phyloP scores from a whole-genome alignment of 2,329 filamentous ascomycete species.

The Arachnomyces sp. region DNA sequence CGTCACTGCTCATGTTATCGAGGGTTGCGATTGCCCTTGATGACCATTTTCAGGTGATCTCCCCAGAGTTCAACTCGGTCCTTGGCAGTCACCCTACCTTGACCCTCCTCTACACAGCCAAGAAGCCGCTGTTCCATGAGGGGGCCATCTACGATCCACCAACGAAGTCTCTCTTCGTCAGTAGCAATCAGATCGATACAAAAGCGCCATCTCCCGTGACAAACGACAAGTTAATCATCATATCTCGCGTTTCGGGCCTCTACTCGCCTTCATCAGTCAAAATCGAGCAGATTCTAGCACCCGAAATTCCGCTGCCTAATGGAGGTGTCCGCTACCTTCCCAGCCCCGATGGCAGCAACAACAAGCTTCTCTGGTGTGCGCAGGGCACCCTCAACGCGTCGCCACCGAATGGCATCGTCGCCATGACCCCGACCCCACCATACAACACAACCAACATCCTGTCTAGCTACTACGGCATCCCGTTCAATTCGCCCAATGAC shows the following conservation, averaged over 20 bases:
- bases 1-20: too few relatives aligned
- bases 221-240: not conserved
- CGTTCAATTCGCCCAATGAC: slow-evolving; percentile 34
- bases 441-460: slow-evolving; percentile 18
- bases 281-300: slow-evolving; percentile 30
- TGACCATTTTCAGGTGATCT: too few relatives aligned
- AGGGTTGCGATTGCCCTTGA: too few relatives aligned
- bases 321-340: slow-evolving; percentile 45
- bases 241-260: slow-evolving; percentile 10
- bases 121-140: too few relatives aligned
- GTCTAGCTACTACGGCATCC: slow-evolving; percentile 27
- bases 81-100: too few relatives aligned
- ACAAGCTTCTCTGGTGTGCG: slow-evolving; percentile 34
- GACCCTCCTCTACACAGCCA: too few relatives aligned
- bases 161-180: too few relatives aligned
- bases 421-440: too few relatives aligned
- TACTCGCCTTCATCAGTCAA: slow-evolving; percentile 9
- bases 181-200: too few relatives aligned
- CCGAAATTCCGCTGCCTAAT: slow-evolving; percentile 38
- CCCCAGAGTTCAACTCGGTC: too few relatives aligned
- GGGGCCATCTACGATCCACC: too few relatives aligned
- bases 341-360: slow-evolving; percentile 14
- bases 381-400: slow-evolving; percentile 26
- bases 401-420: slow-evolving; percentile 16
- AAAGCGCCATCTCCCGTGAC: too few relatives aligned